A percentile compares a stretch with the other conserved stretches of the same genome.
Conservation (phyloP, 2,329 filamentous ascomycete genomes). For the Fusarium piperis region DNA sequence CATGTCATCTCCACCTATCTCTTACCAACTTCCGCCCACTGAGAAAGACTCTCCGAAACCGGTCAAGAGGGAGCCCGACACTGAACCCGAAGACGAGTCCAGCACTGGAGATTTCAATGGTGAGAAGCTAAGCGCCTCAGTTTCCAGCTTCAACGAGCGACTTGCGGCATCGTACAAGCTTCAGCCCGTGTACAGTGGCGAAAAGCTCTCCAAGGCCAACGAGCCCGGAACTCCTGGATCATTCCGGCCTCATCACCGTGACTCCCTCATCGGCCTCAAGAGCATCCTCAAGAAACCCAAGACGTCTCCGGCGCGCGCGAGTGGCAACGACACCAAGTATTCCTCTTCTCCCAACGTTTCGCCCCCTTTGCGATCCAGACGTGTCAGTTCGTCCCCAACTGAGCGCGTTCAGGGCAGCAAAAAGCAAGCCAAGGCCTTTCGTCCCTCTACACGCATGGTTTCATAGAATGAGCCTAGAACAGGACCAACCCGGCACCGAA, state of each 20-base stretch:
- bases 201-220: not conserved
- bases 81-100: not conserved
- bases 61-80: not conserved
- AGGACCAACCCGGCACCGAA: not conserved
- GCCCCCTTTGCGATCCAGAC: conserved; percentile 5
- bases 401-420: conserved; percentile 26
- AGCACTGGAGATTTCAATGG: too few relatives aligned
- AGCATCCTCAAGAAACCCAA: conserved; percentile 31
- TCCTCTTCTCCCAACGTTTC: conserved; percentile 1
- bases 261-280: conserved; percentile 27
- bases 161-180: conserved; percentile 18
- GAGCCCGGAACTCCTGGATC: conserved; percentile 4
- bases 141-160: not conserved
- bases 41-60: not conserved
- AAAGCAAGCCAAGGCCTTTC: conserved; percentile 16
- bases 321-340: not conserved
- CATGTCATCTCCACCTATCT: conserved; percentile 14
- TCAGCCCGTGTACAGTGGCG: conserved; percentile 32
- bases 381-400: conserved; percentile 19
- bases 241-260: conserved; percentile 34
- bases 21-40: not conserved
- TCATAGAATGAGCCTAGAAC: conserved; percentile 7
- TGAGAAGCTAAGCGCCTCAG: not conserved
- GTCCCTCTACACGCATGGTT: conserved; percentile 7
- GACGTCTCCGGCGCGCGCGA: not conserved